phyloP scores from a whole-genome alignment of 2,329 filamentous ascomycete species.

The Geosmithia flava region DNA sequence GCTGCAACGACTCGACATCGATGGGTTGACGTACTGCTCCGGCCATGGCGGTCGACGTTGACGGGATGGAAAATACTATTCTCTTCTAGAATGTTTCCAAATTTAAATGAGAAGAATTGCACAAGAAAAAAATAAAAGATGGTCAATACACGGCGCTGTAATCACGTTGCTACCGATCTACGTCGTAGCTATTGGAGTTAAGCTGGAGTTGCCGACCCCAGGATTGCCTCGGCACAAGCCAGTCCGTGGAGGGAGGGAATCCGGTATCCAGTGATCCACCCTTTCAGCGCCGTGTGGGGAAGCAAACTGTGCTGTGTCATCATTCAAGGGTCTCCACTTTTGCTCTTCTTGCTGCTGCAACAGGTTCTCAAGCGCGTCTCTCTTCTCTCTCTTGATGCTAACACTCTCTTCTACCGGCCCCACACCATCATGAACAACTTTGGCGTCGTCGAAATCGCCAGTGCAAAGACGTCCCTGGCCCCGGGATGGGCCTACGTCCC shows the following conservation, averaged over 20 bases:
- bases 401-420: neutral
- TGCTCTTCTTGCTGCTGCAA: neutral
- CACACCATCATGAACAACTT: slow-evolving; percentile 42
- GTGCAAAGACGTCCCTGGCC: slow-evolving; percentile 52
- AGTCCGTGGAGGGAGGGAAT: too few relatives aligned
- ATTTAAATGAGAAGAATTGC: too few relatives aligned
- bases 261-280: too few relatives aligned
- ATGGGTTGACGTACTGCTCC: slow-evolving; percentile 1
- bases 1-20: neutral
- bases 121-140: too few relatives aligned
- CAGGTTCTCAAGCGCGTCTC: neutral
- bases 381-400: neutral
- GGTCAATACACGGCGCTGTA: too few relatives aligned
- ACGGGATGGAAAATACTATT: neutral
- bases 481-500: slow-evolving; percentile 92
- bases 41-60: neutral
- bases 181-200: too few relatives aligned
- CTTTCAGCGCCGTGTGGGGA: too few relatives aligned
- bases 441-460: slow-evolving; percentile 73
- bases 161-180: too few relatives aligned
- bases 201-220: too few relatives aligned
- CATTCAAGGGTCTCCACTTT: neutral
- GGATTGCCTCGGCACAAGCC: too few relatives aligned
- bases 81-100: neutral
- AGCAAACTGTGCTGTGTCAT: neutral